Evolutionary conservation across 1,139 yeast species (phyloP), one percentile per base, ranked within the genome.

Genomic region (Geotrichum cucujoidarum): DNA sequence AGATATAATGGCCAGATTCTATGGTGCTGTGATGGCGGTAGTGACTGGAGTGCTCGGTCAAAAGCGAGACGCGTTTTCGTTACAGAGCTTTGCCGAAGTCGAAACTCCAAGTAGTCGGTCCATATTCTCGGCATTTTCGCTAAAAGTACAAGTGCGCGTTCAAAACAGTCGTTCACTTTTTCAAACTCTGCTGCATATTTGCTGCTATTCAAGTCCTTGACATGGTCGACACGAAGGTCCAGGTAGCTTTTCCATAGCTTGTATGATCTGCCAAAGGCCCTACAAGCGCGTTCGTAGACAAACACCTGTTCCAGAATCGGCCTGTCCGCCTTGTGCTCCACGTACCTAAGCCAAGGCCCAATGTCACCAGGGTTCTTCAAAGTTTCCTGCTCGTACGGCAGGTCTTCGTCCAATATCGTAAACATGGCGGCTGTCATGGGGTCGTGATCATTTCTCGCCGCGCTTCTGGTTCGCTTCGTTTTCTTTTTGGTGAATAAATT

Each of bases 1-100:
- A 81, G 57, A 57, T 74, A 81, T 24, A 72, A 48, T 0, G 76
- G 75, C 95, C 95, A 88, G 2, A 87, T 66, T 21, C 67, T 56
- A 6, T 64, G 64, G 60, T 85, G 95, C 30, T 76, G 77, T 0
- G 75, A 64, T 11, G 75, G 53, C 0, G 83, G 78, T 5, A 83
- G 57, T 4, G 67, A 58, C 48, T 70, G 70, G 10, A 88, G 65
- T 1, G 85, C 76, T 31, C 65, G 60, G 60, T 83, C 77, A 56
- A 84, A 79, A 3, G 70, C 67, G 10, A 65, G 60, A 48, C 87
- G 66, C 18, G 78, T 74, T 38, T 62, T 54, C 0, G 75, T 64
- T 1, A 80, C 64, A 52, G 75, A 71, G 31, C 58, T 45, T 53
- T 72, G 64, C 40, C 57, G 49, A 18, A 70, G 51, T 18, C 82